Evolutionary conservation across 805 yeast genomes (phyloP).

Genomic region (Metschnikowia proteae): DNA sequence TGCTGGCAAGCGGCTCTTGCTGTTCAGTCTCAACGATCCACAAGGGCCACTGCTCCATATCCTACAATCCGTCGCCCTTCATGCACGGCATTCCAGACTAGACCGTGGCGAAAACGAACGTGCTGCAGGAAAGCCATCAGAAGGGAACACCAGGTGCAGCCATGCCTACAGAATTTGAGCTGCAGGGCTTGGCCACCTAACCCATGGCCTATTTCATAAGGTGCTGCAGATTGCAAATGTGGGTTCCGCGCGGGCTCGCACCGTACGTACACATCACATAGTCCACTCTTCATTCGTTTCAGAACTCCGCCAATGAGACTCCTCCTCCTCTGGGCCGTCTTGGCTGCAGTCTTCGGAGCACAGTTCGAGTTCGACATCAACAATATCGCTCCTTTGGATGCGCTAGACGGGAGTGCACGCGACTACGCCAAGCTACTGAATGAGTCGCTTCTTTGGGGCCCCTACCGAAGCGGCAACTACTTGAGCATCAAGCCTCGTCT

Average conservation of each 20-base stretch:
- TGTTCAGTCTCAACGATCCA: too few species aligned
- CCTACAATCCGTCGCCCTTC: too few species aligned
- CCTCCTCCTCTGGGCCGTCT: constrained; percentile 3
- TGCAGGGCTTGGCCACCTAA: too few species aligned
- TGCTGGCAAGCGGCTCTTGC: too few species aligned
- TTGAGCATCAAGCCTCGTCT: constrained; percentile 80
- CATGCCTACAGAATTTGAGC: too few species aligned
- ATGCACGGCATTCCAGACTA: too few species aligned
- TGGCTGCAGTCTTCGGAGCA: not conserved
- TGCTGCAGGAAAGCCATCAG: too few species aligned
- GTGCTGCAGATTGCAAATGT: not conserved
- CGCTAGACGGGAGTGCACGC: not conserved
- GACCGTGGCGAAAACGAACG: too few species aligned
- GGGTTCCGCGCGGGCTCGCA: not conserved
- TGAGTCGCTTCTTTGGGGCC: constrained; percentile 68
- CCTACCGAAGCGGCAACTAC: constrained; percentile 83
- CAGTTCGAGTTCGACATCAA: constrained; percentile 15
- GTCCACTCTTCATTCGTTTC: not conserved
- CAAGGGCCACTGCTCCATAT: too few species aligned
- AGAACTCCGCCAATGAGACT: constrained; percentile 1
- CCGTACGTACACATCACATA: not conserved
- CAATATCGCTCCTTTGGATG: constrained; percentile 5
- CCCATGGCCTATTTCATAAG: not conserved
- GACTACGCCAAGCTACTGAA: constrained; percentile 5
- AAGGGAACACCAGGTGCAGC: too few species aligned